These are phyloP conservation scores for Globisporangium canariense DNA, from an alignment of 352 stramenopile species.

Conservation along the genomic window DNA sequence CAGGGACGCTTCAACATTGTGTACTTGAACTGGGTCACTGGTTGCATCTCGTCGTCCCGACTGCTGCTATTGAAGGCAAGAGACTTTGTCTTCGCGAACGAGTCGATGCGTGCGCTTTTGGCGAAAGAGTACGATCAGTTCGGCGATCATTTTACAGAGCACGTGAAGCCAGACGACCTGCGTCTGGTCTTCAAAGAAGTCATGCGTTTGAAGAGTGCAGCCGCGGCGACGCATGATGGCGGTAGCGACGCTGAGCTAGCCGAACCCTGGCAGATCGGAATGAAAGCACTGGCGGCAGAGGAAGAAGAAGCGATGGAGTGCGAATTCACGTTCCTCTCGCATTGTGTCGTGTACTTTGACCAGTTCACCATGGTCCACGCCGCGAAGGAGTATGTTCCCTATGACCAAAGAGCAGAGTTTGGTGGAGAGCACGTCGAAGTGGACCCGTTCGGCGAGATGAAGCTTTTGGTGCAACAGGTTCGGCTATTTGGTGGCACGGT, in stretches of 20 bases:
- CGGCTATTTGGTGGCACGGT: conserved; percentile 53
- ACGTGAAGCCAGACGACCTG: conserved; percentile 45
- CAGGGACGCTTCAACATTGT: conserved; percentile 78
- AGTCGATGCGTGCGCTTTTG: conserved; percentile 40
- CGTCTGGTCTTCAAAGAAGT: conserved; percentile 47
- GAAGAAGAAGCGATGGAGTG: conserved; percentile 68
- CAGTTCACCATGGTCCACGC: conserved; percentile 25
- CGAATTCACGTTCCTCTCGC: conserved; percentile 62
- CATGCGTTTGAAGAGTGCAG: not conserved
- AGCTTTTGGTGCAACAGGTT: conserved; percentile 57
- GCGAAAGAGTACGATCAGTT: conserved; percentile 71
- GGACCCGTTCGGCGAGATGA: conserved; percentile 33
- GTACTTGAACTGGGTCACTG: conserved; percentile 56
- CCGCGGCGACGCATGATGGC: not conserved
- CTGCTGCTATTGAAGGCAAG: conserved; percentile 40
- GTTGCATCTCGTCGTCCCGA: conserved; percentile 32
- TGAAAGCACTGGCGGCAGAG: conserved; percentile 44
- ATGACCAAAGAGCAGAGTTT: not conserved
- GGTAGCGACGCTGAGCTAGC: not conserved
- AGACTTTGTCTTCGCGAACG: conserved; percentile 76
- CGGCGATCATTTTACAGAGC: conserved; percentile 73
- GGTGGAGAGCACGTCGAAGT: conserved; percentile 13
- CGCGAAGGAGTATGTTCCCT: not conserved
- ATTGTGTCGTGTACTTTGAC: conserved; percentile 73
- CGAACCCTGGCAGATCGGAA: conserved; percentile 46